A percentile compares a stretch with the other conserved stretches of the same genome.
These are phyloP conservation scores for Leccinum pellstonianum DNA, from an alignment of 768 basidiomycete genomes.

Conservation along the genomic window DNA sequence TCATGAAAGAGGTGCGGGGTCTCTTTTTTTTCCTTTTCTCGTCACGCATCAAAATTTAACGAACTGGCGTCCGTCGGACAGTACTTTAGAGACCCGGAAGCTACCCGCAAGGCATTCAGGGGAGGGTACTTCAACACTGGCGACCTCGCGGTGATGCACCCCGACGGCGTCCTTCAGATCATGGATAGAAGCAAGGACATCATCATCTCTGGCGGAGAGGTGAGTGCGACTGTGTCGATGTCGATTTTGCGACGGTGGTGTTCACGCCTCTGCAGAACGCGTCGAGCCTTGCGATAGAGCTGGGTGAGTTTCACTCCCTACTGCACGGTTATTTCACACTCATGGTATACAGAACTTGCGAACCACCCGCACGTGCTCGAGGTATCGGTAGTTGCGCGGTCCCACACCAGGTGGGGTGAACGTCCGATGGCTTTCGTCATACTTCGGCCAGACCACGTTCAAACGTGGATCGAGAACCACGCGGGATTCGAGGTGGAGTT, in stretches of 20 bases:
- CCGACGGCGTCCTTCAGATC: constrained; percentile 72
- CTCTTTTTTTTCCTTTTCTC: background rate
- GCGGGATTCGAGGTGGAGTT: constrained; percentile 60
- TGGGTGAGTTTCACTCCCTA: constrained; percentile 46
- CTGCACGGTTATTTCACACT: background rate
- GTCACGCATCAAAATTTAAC: background rate
- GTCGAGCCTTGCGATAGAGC: constrained; percentile 81
- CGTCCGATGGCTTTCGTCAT: constrained; percentile 86
- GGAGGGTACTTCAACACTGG: constrained; percentile 80
- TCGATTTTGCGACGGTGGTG: background rate
- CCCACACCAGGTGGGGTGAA: constrained; percentile 80
- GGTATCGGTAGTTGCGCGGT: constrained; percentile 75
- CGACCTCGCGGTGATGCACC: constrained; percentile 80
- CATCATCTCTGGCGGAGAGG: constrained; percentile 89
- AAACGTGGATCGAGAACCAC: constrained; percentile 58
- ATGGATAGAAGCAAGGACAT: constrained; percentile 83
- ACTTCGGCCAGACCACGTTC: constrained; percentile 53
- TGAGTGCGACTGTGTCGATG: constrained; percentile 22
- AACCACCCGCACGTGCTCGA: constrained; percentile 81
- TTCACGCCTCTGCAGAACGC: constrained; percentile 57
- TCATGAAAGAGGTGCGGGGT: constrained; percentile 76
- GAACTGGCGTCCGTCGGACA: constrained; percentile 25
- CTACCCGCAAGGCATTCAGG: constrained; percentile 75
- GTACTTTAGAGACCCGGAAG: constrained; percentile 82
- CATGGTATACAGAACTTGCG: constrained; percentile 54